Evolutionary conservation across 2,329 filamentous ascomycete species (phyloP).

Genomic region (Meredithiella fracta): DNA sequence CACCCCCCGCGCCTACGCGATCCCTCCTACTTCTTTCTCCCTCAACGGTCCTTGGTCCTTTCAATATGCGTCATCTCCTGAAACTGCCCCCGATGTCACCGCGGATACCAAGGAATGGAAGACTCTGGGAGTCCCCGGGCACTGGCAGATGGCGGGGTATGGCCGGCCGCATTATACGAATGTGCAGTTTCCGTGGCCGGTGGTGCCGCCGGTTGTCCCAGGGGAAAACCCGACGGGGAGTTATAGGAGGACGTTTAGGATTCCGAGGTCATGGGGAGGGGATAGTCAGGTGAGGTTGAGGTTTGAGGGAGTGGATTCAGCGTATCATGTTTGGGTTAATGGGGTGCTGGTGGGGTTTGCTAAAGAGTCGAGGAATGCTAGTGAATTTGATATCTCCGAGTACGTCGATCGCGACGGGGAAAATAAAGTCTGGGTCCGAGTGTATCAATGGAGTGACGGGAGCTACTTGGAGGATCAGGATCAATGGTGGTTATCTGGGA

Average conservation of each 20-base stretch:
- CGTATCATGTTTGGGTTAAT: slow-evolving; percentile 58
- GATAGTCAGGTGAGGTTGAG: slow-evolving; percentile 41
- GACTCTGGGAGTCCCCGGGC: slow-evolving; percentile 44
- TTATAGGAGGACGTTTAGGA: slow-evolving; percentile 32
- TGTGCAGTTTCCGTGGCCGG: slow-evolving; percentile 48
- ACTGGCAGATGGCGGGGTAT: slow-evolving; percentile 56
- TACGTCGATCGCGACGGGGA: slow-evolving; percentile 27
- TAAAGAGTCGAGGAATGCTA: slow-evolving; percentile 55
- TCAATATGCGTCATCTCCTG: slow-evolving; percentile 29
- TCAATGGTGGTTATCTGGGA: slow-evolving; percentile 52
- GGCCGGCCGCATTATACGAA: slow-evolving; percentile 58
- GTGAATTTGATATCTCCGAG: slow-evolving; percentile 53
- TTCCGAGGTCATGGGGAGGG: slow-evolving; percentile 37
- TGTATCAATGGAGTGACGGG: slow-evolving; percentile 58
- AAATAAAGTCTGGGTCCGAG: slow-evolving; percentile 47
- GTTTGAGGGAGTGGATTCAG: slow-evolving; percentile 60
- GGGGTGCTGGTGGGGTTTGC: slow-evolving; percentile 51
- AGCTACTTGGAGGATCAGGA: slow-evolving; percentile 58
- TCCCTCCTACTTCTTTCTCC: slow-evolving; percentile 21
- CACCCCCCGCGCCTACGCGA: background rate
- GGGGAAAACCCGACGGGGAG: slow-evolving; percentile 48
- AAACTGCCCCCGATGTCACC: slow-evolving; percentile 21
- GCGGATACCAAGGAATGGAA: slow-evolving; percentile 21
- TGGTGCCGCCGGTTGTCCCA: slow-evolving; percentile 48
- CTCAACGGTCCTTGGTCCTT: slow-evolving; percentile 45